phyloP scores from a whole-genome alignment of 306 rosid species.

The Acacia melanoxylon region DNA sequence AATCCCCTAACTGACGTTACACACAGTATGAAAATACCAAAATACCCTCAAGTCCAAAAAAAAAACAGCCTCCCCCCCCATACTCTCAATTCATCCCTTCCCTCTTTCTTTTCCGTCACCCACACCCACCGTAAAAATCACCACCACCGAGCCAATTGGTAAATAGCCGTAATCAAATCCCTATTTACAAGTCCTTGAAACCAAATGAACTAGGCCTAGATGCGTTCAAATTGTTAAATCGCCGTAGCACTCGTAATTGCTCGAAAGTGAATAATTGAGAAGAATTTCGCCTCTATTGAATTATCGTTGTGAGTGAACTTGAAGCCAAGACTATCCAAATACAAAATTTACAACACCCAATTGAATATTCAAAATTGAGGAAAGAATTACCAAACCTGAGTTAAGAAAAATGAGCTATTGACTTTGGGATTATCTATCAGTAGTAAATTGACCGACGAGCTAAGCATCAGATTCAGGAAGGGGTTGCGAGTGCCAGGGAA shows the following conservation, averaged over 20 bases:
- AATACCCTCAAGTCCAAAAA: too few species aligned
- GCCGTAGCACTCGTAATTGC: not conserved
- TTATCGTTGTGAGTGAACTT: not conserved
- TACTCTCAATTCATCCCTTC: too few species aligned
- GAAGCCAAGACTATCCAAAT: not conserved
- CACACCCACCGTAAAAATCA: too few species aligned
- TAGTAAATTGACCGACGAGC: not conserved
- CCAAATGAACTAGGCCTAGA: not conserved
- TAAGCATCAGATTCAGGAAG: not conserved
- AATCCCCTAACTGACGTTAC: too few species aligned
- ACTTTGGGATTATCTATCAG: not conserved
- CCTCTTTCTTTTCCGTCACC: too few species aligned
- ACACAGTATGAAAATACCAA: too few species aligned
- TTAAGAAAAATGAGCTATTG: not conserved
- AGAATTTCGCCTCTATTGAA: not conserved
- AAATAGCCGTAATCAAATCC: too few species aligned
- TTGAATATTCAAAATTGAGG: not conserved
- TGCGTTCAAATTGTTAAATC: not conserved
- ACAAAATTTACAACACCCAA: not conserved
- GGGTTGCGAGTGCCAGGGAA: not conserved
- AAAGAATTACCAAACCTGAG: not conserved
- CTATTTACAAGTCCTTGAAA: not conserved
- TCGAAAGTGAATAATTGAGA: not conserved
- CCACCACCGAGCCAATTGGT: too few species aligned
- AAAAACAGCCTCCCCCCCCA: too few species aligned